These are phyloP conservation scores for Erucastrum elatum DNA, from an alignment of 345 rosid species.

Conservation along the genomic window DNA sequence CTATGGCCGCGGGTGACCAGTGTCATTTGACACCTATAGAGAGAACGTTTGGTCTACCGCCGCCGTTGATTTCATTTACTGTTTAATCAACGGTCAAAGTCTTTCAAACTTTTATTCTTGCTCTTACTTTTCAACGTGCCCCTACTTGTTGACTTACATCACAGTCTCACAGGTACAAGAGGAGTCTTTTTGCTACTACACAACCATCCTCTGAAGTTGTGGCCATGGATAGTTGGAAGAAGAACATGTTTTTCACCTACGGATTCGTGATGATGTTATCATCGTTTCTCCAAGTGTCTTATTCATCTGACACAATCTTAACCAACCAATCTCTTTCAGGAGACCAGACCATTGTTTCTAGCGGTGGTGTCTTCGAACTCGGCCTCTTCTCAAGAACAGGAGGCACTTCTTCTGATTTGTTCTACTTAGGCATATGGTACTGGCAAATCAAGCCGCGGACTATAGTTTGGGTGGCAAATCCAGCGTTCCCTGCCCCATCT, in stretches of 20 bases:
- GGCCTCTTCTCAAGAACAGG: constrained; percentile 47
- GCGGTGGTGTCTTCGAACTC: constrained; percentile 43
- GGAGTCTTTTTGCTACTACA: no score
- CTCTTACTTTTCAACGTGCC: no score
- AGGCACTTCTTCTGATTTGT: constrained; percentile 36
- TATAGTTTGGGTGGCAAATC: constrained; percentile 68
- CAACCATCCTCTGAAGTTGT: neutral
- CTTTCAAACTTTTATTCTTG: no score
- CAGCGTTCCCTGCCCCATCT: constrained; percentile 37
- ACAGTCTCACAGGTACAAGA: no score
- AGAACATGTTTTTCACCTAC: neutral
- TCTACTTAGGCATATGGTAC: constrained; percentile 69
- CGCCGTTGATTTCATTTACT: no score
- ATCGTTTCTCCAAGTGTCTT: constrained; percentile 8
- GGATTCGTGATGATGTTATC: constrained; percentile 4
- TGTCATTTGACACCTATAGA: no score
- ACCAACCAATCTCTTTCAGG: constrained; percentile 52
- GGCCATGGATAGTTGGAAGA: neutral
- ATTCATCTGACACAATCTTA: constrained; percentile 48
- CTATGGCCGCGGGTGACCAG: no score
- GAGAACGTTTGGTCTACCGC: no score
- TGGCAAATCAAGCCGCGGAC: constrained; percentile 26
- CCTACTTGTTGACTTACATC: no score
- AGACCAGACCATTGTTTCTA: constrained; percentile 48
- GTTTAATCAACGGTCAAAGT: no score